These are phyloP conservation scores for Botrytis fabae DNA, from an alignment of 2,329 filamentous ascomycete genomes.

Conservation along the genomic window DNA sequence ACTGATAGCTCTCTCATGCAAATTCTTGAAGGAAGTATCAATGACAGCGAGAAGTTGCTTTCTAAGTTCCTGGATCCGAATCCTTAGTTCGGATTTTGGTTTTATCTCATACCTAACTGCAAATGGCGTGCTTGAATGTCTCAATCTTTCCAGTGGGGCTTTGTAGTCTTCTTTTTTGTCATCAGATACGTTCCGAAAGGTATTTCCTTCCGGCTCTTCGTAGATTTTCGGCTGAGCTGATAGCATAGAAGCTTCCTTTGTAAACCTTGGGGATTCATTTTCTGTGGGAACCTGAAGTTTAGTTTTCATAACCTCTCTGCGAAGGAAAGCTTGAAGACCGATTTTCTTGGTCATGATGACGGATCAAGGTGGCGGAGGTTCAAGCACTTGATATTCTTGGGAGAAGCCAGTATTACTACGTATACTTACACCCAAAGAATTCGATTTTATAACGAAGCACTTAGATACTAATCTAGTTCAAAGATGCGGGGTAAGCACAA, in stretches of 20 bases:
- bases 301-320: conserved; percentile 23
- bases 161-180: conserved; percentile 16
- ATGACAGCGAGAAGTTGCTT: conserved; percentile 13
- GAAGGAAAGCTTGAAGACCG: conserved; percentile 23
- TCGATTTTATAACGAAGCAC: background rate
- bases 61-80: conserved; percentile 10
- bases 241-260: background rate
- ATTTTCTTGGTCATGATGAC: background rate
- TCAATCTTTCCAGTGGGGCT: background rate
- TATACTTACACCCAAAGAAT: background rate
- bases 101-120: background rate
- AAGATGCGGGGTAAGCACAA: background rate
- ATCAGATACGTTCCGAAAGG: conserved; percentile 1
- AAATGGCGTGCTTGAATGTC: background rate
- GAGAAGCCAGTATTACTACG: background rate
- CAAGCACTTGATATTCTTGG: background rate
- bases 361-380: background rate
- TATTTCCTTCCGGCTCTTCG: background rate
- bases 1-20: background rate
- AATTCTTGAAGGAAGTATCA: background rate
- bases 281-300: conserved; percentile 12
- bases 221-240: background rate
- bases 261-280: background rate
- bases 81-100: background rate
- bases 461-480: background rate